phyloP scores from a whole-genome alignment of 768 basidiomycete species.

The Collybia nuda region DNA sequence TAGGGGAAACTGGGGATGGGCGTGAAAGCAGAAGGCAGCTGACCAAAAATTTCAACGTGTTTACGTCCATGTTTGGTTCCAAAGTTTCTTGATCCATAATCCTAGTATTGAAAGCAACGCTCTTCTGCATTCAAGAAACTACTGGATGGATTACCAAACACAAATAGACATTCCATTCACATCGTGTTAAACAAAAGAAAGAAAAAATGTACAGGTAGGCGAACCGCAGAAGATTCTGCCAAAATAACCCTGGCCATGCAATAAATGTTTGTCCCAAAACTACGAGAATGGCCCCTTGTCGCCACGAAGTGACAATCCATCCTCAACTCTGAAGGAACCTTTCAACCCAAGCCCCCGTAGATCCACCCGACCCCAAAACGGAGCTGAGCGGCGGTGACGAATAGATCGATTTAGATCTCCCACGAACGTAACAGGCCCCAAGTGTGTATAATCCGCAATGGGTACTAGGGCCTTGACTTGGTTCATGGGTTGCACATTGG shows the following conservation, averaged over 20 bases:
- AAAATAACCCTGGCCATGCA: too few relatives aligned
- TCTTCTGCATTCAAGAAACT: too few relatives aligned
- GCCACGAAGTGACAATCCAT: conserved; percentile 16
- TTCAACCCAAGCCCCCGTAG: conserved; percentile 39
- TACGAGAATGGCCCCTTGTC: conserved; percentile 48
- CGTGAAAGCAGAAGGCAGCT: too few relatives aligned
- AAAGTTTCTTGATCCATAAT: too few relatives aligned
- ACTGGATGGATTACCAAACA: too few relatives aligned
- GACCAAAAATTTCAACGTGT: too few relatives aligned
- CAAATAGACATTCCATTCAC: too few relatives aligned
- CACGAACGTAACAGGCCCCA: conserved; percentile 75
- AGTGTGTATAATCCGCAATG: conserved; percentile 30
- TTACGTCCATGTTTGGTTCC: too few relatives aligned
- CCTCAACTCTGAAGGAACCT: conserved; percentile 68
- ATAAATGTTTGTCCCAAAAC: conserved; percentile 62
- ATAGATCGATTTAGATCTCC: conserved; percentile 46
- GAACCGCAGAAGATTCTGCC: too few relatives aligned
- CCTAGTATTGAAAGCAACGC: too few relatives aligned
- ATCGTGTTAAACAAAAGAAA: too few relatives aligned
- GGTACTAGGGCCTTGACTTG: conserved; percentile 65
- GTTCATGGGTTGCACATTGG: conserved; percentile 39
- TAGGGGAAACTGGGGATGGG: neutral
- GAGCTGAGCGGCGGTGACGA: conserved; percentile 42
- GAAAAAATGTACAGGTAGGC: too few relatives aligned
- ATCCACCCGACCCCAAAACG: conserved; percentile 58